Evolutionary conservation across 352 stramenopile species (phyloP).

Genomic region (Salisapilia sapeloensis): DNA sequence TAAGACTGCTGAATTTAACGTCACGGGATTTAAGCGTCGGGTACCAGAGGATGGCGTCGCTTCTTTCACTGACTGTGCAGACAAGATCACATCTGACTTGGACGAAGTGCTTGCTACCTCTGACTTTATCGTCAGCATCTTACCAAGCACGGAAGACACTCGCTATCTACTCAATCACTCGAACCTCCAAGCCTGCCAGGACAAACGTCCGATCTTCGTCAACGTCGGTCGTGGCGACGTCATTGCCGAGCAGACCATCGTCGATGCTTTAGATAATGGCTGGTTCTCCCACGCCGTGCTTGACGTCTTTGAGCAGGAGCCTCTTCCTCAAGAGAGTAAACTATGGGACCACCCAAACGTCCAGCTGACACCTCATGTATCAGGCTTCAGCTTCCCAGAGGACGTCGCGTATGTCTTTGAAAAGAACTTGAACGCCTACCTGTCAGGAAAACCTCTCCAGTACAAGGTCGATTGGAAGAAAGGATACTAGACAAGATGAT

Average conservation of each 20-base stretch:
- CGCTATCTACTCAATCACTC: conserved; percentile 31
- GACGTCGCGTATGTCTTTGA: conserved; percentile 69
- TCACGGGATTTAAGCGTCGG: conserved; percentile 48
- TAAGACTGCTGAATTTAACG: conserved; percentile 34
- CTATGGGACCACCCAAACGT: conserved; percentile 51
- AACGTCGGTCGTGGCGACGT: conserved; percentile 80
- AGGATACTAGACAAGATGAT: conserved; percentile 18
- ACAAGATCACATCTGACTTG: conserved; percentile 25
- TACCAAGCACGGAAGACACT: conserved; percentile 64
- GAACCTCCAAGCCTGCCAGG: conserved; percentile 18
- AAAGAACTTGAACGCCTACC: conserved; percentile 29
- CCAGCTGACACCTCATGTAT: conserved; percentile 66
- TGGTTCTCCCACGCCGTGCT: conserved; percentile 44
- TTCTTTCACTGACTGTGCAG: conserved; percentile 13
- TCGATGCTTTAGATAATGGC: conserved; percentile 37
- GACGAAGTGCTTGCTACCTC: conserved; percentile 21
- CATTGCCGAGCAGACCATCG: conserved; percentile 31
- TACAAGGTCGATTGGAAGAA: conserved; percentile 30
- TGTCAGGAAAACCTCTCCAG: conserved; percentile 14
- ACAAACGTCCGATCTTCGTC: conserved; percentile 56
- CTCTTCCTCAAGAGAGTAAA: conserved; percentile 21
- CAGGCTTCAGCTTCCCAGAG: conserved; percentile 47
- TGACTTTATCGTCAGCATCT: conserved; percentile 72
- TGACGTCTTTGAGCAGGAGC: conserved; percentile 45
- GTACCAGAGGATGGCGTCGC: conserved; percentile 8